Conservation (phyloP, 106 monocot genomes). For the Hemerocallis citrina region DNA sequence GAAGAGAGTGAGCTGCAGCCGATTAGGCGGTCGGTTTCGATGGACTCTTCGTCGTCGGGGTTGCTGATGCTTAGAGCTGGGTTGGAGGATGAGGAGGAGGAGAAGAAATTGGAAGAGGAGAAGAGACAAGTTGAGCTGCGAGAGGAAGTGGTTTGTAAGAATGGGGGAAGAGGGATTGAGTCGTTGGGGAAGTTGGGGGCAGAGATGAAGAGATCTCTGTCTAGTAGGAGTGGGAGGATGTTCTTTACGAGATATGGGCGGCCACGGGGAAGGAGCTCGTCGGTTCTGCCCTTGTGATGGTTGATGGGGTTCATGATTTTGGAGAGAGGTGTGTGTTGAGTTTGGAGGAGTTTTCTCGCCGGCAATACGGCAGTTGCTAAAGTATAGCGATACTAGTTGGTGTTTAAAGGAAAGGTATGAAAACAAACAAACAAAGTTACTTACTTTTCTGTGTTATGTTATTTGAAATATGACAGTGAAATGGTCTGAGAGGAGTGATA, state of each 20-base stretch:
- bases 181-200: not conserved
- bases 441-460: too few relatives aligned
- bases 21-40: constrained; percentile 36
- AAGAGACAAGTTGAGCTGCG: not conserved
- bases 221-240: constrained; percentile 22
- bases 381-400: not conserved
- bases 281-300: constrained; percentile 31
- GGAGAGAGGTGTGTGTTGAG: constrained; percentile 3
- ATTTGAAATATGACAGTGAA: too few relatives aligned
- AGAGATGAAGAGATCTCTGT: constrained; percentile 27
- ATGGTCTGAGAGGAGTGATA: too few relatives aligned
- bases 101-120: not conserved
- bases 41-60: constrained; percentile 27
- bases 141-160: not conserved
- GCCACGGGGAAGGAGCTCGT: constrained; percentile 6
- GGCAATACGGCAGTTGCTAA: not conserved
- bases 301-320: not conserved
- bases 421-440: too few relatives aligned
- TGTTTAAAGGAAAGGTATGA: constrained; percentile 1
- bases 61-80: constrained; percentile 8
- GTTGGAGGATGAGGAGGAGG: not conserved
- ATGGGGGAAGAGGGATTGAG: constrained; percentile 8
- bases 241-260: constrained; percentile 26
- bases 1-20: constrained; percentile 25
- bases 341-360: not conserved